These are phyloP conservation scores for Chimonanthus salicifolius DNA, from an alignment of 164 flowering plant genomes.

Conservation along the genomic window DNA sequence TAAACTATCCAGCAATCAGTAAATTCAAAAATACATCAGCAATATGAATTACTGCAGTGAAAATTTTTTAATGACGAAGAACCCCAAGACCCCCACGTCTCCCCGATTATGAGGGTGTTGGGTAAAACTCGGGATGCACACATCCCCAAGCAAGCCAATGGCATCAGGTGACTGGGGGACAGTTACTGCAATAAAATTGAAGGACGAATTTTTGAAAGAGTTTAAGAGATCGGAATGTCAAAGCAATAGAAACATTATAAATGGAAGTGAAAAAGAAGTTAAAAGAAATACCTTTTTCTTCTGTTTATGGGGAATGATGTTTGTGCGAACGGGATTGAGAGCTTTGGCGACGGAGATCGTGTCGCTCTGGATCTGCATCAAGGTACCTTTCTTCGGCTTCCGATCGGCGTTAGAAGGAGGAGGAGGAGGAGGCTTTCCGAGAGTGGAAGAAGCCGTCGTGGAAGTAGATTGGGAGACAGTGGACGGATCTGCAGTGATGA, in stretches of 20 bases:
- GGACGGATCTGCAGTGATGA: slow-evolving; percentile 83
- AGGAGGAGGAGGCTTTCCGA: slow-evolving; percentile 33
- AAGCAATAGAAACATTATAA: background rate
- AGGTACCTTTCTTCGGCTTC: slow-evolving; percentile 51
- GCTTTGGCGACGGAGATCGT: slow-evolving; percentile 92
- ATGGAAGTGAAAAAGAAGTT: background rate
- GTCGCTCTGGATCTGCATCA: slow-evolving; percentile 93
- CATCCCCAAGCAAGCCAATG: no score
- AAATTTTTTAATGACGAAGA: background rate
- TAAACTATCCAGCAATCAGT: background rate
- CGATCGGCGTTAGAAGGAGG: slow-evolving; percentile 38
- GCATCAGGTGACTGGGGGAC: no score
- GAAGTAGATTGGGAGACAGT: slow-evolving; percentile 36
- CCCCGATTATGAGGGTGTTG: no score
- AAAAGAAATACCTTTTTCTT: slow-evolving; percentile 44
- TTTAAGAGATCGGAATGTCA: no score
- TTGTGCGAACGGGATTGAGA: slow-evolving; percentile 56
- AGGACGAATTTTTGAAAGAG: no score
- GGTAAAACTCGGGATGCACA: no score
- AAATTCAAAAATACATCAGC: background rate
- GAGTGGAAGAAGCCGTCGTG: slow-evolving; percentile 22
- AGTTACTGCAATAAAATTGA: no score
- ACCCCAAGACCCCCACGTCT: no score
- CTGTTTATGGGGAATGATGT: slow-evolving; percentile 71
- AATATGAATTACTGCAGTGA: background rate